Conservation (phyloP, 73 alveolate species). For the Strombidium stylifer region DNA sequence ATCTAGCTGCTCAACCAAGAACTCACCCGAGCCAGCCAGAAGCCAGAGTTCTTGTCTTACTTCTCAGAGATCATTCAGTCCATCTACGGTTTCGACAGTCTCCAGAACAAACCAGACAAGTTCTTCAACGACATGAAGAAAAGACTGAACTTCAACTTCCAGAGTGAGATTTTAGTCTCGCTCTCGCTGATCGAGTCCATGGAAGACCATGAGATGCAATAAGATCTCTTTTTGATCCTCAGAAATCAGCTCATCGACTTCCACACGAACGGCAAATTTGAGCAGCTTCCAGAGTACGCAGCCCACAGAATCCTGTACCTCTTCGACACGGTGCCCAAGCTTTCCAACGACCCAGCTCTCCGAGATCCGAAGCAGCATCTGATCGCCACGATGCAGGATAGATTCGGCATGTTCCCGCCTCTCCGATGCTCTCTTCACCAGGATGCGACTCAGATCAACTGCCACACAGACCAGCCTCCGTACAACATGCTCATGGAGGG, state of each 20-base stretch:
- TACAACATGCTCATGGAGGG: slow-evolving; percentile 19
- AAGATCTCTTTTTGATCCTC: slow-evolving; percentile 3
- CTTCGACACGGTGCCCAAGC: slow-evolving; percentile 1
- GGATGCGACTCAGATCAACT: slow-evolving; percentile 6
- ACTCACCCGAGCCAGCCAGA: slow-evolving; percentile 6
- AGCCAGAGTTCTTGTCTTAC: slow-evolving; percentile 50
- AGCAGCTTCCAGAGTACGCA: slow-evolving; percentile 60
- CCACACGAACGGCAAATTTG: slow-evolving; percentile 46
- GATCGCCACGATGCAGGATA: neutral
- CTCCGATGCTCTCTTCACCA: slow-evolving; percentile 11
- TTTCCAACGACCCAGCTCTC: neutral
- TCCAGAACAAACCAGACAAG: slow-evolving; percentile 7
- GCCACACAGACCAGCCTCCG: slow-evolving; percentile 23
- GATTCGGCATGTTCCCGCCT: slow-evolving; percentile 7
- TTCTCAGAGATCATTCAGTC: slow-evolving; percentile 47
- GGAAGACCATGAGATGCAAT: neutral
- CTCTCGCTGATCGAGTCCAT: slow-evolving; percentile 36
- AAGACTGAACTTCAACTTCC: slow-evolving; percentile 24
- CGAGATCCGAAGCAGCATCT: neutral
- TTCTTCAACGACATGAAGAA: slow-evolving; percentile 34
- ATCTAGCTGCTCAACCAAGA: slow-evolving; percentile 49
- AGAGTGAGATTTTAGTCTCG: slow-evolving; percentile 23
- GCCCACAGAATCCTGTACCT: slow-evolving; percentile 42
- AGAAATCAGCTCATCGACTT: slow-evolving; percentile 49
- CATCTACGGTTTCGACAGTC: neutral